A percentile compares a stretch with the other conserved stretches of the same genome.
phyloP scores from a whole-genome alignment of 352 stramenopile genomes.

The Phytopythium litorale region DNA sequence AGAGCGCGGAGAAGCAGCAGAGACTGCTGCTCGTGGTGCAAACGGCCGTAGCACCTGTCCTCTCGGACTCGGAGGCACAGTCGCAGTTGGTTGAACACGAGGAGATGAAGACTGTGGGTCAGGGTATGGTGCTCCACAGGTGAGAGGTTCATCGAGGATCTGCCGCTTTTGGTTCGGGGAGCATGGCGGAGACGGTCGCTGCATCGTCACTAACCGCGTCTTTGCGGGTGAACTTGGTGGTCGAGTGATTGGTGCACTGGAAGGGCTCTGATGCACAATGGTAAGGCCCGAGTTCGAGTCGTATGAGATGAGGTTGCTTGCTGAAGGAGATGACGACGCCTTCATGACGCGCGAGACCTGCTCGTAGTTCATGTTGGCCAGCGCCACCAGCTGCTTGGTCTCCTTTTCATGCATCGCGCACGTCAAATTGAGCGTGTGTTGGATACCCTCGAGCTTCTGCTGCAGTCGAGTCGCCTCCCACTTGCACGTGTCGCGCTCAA shows the following conservation, averaged over 20 bases:
- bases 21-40: not conserved
- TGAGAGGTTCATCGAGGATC: not conserved
- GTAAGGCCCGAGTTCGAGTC: constrained; percentile 40
- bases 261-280: constrained; percentile 12
- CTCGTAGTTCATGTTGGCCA: constrained; percentile 33
- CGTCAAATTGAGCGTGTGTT: constrained; percentile 43
- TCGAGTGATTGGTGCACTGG: not conserved
- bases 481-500: constrained; percentile 32
- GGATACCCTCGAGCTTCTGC: constrained; percentile 23
- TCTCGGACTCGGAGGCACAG: not conserved
- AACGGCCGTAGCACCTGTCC: constrained; percentile 1
- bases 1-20: not conserved
- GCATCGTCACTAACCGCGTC: constrained; percentile 10
- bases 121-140: not conserved
- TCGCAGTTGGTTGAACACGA: not conserved
- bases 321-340: constrained; percentile 8
- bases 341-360: constrained; percentile 39
- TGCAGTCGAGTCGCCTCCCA: constrained; percentile 31
- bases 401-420: constrained; percentile 69
- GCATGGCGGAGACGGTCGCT: not conserved
- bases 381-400: constrained; percentile 46
- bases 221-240: constrained; percentile 5
- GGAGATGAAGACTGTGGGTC: not conserved
- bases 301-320: constrained; percentile 21
- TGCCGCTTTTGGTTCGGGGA: constrained; percentile 4